Evolutionary conservation across 148 eudicot species (phyloP), one percentile per base, ranked within the genome.

Genomic region (Chenopodium suecicum): DNA sequence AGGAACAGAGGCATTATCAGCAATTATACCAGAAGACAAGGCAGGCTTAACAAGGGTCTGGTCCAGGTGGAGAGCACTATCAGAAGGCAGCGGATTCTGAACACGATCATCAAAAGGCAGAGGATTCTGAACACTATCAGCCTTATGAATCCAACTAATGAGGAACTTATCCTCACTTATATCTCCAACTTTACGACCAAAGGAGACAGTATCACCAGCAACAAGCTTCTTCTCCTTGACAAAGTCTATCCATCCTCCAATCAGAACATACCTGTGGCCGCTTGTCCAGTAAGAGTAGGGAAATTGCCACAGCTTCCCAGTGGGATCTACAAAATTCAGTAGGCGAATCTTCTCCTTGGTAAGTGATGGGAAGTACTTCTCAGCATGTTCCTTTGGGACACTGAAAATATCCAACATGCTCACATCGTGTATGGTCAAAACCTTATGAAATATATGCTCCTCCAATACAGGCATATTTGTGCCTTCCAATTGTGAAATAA

Each of bases 221-320:
- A 87, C 87, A 2, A 92, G 91, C 85, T 89, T 85, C 85, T 92
- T 92, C 58, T 92, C 95, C 86, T 92, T 89, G 23, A 92, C 95
- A 78, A 92, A 92, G 91, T 89, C 87, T 1, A 10, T 52, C 58
- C 58, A 52, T 13, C 58, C 58, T 52, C 3, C 58, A 10, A 1
- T 9, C 17, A 92, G 85, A 3, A 90, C 95, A 66, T 89, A 90
- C 87, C 93, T 91, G 73, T 91, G 90, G 84, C 93, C 88, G 80
- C 93, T 90, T 68, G 88, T 88, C 95, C 91, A 90, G 83, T 92
- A 90, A 0, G 90, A 88, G 82, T 90, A 92, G 10, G 89, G 79
- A 79, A 92, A 92, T 7, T 89, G 46, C 95, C 95, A 91, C 2
- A 87, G 82, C 83, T 91, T 91, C 10, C 94, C 94, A 3, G 65